A percentile compares a stretch with the other conserved stretches of the same genome.
Evolutionary conservation across 2,329 filamentous ascomycete species (phyloP).

Genomic region (Lachnellula suecica): DNA sequence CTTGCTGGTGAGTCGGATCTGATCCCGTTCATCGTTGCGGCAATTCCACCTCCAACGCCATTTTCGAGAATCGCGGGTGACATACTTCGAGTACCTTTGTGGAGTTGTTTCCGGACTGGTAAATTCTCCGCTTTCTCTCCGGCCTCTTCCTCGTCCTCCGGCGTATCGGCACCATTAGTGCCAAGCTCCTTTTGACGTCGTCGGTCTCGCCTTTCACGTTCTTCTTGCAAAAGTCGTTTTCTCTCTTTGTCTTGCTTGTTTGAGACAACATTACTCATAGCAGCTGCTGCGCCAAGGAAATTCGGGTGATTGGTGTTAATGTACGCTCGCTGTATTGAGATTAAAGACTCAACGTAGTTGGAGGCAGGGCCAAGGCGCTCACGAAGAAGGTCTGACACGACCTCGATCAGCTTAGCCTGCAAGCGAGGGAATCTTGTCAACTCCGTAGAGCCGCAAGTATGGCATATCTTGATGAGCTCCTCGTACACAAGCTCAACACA

Average conservation of each 20-base stretch:
- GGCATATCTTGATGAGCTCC: conserved; percentile 98
- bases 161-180: conserved; percentile 70
- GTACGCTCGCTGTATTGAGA: conserved; percentile 95
- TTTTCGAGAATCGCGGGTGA: conserved; percentile 77
- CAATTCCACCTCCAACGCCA: conserved; percentile 53
- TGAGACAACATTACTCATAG: conserved; percentile 95
- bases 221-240: conserved; percentile 75
- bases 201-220: conserved; percentile 82
- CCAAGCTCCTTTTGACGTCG: conserved; percentile 81
- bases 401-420: conserved; percentile 96
- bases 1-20: conserved; percentile 62
- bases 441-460: conserved; percentile 95
- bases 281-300: conserved; percentile 92
- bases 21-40: conserved; percentile 65
- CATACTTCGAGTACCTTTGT: conserved; percentile 68
- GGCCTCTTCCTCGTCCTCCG: conserved; percentile 57
- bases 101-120: conserved; percentile 53
- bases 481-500: conserved; percentile 98
- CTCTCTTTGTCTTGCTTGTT: conserved; percentile 94
- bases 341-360: conserved; percentile 90
- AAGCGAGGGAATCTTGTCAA: conserved; percentile 87
- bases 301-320: conserved; percentile 99
- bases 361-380: conserved; percentile 90
- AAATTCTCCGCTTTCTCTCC: conserved; percentile 54
- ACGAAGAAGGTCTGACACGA: conserved; percentile 91